Evolutionary conservation across 805 yeast genomes (phyloP).

Genomic region (Candida berthetii): DNA sequence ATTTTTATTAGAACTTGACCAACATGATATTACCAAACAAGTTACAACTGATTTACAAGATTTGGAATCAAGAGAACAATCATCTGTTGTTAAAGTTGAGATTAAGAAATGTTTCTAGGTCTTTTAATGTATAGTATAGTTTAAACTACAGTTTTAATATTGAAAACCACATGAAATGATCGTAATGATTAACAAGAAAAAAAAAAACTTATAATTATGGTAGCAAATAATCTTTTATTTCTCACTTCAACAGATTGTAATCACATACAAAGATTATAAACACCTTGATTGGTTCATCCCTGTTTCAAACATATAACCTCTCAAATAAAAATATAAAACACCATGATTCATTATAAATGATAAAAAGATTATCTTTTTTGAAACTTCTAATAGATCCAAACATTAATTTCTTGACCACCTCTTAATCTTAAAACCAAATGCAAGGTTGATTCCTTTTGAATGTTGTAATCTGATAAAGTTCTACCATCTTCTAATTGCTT

Average conservation of each 20-base stretch:
- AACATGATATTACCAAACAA: constrained; percentile 6
- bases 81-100: constrained; percentile 40
- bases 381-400: too few species aligned
- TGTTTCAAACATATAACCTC: too few species aligned
- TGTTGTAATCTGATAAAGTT: constrained; percentile 66
- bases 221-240: background rate
- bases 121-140: too few species aligned
- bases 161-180: background rate
- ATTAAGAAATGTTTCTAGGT: constrained; percentile 6
- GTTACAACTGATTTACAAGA: constrained; percentile 19
- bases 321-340: background rate
- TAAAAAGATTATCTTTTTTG: too few species aligned
- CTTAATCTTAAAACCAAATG: constrained; percentile 70
- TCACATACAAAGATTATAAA: background rate
- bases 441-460: constrained; percentile 64
- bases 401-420: constrained; percentile 68
- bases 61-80: constrained; percentile 29
- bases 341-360: background rate
- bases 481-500: constrained; percentile 69
- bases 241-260: background rate
- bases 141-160: background rate
- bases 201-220: background rate
- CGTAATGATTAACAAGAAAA: background rate
- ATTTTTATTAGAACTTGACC: constrained; percentile 11
- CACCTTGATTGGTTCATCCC: too few species aligned